Evolutionary conservation across 2,329 filamentous ascomycete genomes (phyloP), one percentile per base, ranked within the genome.

Genomic region (Clarireedia hainanense): DNA sequence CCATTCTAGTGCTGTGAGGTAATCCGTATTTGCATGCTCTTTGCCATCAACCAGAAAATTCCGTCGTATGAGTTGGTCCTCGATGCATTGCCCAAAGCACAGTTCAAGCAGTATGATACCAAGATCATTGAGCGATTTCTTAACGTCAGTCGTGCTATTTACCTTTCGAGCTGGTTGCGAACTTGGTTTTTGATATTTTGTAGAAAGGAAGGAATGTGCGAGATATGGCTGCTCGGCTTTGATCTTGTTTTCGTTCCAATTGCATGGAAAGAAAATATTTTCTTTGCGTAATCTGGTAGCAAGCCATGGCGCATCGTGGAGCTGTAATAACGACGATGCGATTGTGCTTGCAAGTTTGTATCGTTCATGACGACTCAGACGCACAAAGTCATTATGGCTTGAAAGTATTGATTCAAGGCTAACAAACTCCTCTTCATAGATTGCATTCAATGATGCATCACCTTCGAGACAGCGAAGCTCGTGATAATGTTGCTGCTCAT

Each of bases 21-120:
- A 65, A 45, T 64, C 54, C 1, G 60, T 65, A 4, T 15, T 34
- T 2, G 53, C 37, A 27, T 61, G 54, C 3, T 60, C 37, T 42
- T 57, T 56, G 6, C 63, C 60, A 54, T 65, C 54, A 5, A 53
- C 20, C 4, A 65, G 50, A 30, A 61, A 50, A 0, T 37, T 14
- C 40, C 58, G 56, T 9, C 61, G 54, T 3, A 63, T 26, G 2
- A 55, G 27, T 36, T 64, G 59, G 6, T 50, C 50, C 45, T 66
- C 64, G 6, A 67, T 62, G 3, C 59, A 7, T 52, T 64, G 43
- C 2, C 63, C 61, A 34, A 62, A 67, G 36, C 63, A 65, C 5
- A 67, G 58, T 49, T 67, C 65, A 1, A 66, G 60, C 1, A 67
- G 54, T 4, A 66, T 24, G 15, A 63, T 67, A 1, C 62, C 64